Percentiles rank a stretch among this genome's conserved stretches.
phyloP scores from a whole-genome alignment of 176 grass and related monocot genomes.

The Cenchrus americanus region DNA sequence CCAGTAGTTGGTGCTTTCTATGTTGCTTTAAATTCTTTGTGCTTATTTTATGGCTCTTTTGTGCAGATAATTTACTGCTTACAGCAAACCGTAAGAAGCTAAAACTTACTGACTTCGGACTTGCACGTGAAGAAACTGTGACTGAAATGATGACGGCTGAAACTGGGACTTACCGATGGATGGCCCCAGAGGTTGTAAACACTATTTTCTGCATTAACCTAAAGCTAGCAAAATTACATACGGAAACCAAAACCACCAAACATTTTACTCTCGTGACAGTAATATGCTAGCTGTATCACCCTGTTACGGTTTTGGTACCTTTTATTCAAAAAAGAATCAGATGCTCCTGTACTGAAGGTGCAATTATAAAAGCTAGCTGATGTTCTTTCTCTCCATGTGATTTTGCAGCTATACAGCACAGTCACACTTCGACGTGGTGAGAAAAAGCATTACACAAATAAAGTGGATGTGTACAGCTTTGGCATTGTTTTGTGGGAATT shows the following conservation, averaged over 20 bases:
- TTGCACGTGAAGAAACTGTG: constrained; percentile 99
- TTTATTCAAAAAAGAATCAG: not conserved
- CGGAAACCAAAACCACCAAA: constrained; percentile 18
- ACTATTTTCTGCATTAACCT: constrained; percentile 33
- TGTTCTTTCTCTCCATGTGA: constrained; percentile 6
- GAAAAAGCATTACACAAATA: constrained; percentile 99
- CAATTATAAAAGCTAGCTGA: constrained; percentile 21
- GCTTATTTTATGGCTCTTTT: constrained; percentile 38
- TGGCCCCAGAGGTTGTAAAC: constrained; percentile 93
- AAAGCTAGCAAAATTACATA: constrained; percentile 10
- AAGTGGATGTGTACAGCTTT: constrained; percentile 99
- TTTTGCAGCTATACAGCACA: constrained; percentile 91
- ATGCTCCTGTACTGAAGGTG: constrained; percentile 24
- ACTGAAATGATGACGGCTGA: constrained; percentile 99
- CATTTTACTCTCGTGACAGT: not conserved
- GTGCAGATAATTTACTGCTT: constrained; percentile 97
- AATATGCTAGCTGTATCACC: constrained; percentile 9
- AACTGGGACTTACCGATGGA: constrained; percentile 98
- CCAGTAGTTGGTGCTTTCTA: constrained; percentile 15
- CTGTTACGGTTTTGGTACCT: constrained; percentile 13
- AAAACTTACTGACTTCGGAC: constrained; percentile 99
- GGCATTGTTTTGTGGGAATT: constrained; percentile 98
- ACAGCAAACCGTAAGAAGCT: constrained; percentile 95
- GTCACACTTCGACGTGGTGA: constrained; percentile 93
- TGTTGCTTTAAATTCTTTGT: constrained; percentile 25